Percentiles rank a stretch among this genome's conserved stretches.
phyloP scores from a whole-genome alignment of 805 yeast genomes.

The Yarrowia hollandica region DNA sequence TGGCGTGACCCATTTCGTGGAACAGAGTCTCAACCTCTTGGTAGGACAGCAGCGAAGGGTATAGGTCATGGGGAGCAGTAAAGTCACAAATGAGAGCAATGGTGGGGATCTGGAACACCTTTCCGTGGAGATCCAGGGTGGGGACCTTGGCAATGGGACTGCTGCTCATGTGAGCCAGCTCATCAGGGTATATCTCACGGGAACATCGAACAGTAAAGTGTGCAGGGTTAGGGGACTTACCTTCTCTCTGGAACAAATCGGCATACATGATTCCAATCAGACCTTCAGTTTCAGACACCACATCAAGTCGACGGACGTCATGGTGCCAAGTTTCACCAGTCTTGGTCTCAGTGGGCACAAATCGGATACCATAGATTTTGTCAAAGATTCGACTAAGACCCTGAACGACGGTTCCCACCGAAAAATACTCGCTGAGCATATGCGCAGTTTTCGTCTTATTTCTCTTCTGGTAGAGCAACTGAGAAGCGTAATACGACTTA shows the following conservation, averaged over 20 bases:
- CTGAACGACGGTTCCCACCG: slow-evolving; percentile 80
- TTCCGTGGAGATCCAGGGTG: slow-evolving; percentile 42
- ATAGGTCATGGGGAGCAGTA: slow-evolving; percentile 44
- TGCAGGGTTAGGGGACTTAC: slow-evolving; percentile 82
- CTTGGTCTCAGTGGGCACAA: slow-evolving; percentile 62
- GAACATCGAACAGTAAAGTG: slow-evolving; percentile 96
- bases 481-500: slow-evolving; percentile 62
- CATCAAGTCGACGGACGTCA: slow-evolving; percentile 80
- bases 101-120: slow-evolving; percentile 77
- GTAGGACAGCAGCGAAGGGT: slow-evolving; percentile 58
- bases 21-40: slow-evolving; percentile 89
- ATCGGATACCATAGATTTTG: slow-evolving; percentile 70
- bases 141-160: slow-evolving; percentile 21
- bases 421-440: slow-evolving; percentile 65
- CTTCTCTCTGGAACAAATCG: slow-evolving; percentile 77
- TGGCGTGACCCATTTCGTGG: slow-evolving; percentile 99
- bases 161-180: slow-evolving; percentile 21
- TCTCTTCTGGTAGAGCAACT: slow-evolving; percentile 37
- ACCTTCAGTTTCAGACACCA: slow-evolving; percentile 62
- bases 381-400: slow-evolving; percentile 75
- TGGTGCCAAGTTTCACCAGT: slow-evolving; percentile 85
- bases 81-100: slow-evolving; percentile 89
- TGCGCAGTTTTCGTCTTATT: slow-evolving; percentile 43
- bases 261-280: slow-evolving; percentile 80
- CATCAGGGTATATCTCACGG: slow-evolving; percentile 53